Base-by-base conservation (phyloP, 2,329 filamentous ascomycete genomes). In the Colletotrichum cordylinicola region DNA sequence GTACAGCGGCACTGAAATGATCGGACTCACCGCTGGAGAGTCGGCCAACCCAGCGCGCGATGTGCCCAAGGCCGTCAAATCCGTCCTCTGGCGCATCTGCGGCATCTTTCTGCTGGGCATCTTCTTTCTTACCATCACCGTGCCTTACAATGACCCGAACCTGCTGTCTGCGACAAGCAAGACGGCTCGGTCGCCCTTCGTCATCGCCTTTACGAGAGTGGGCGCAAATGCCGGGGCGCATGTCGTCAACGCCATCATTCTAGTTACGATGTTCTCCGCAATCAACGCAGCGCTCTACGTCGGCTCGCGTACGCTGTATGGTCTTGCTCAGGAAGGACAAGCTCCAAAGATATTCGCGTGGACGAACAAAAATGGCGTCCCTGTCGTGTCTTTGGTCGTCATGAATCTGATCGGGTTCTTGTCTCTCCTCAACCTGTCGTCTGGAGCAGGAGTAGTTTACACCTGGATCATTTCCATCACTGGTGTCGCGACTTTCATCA, bases 211-310 rank as follows among this genome's bases (percentile, higher is more conserved):
- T 21, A 84, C 86, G 10, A 87, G 87, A 37, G 90, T 89, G 2
- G 89, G 89, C 0, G 90, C 88, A 82, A 81, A 88, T 64, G 87
- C 87, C 2, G 89, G 88, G 2, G 88, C 88, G 3, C 85, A 91
- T 76, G 84, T 91, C 2, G 89, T 91, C 83, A 91, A 91, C 75
- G 88, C 86, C 10, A 84, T 90, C 70, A 89, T 89, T 75, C 84
- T 91, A 58, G 84, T 89, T n/a, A 88, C 89, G 35, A 87, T 90
- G 24, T 84, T 89, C 60, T 87, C 84, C 0, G 87, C 88, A 4
- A 85, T 86, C 18, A 91, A 91, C 78, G 87, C 86, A 48, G 88
- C 87, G 1, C 86, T 91, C 52, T 91, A 91, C 78, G 89, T 91
- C 61, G 88, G 87, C 8, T 89, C 88, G 1, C 86, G 90, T n/a